phyloP scores from a whole-genome alignment of 2,329 filamentous ascomycete species.

The Camillea tinctor region DNA sequence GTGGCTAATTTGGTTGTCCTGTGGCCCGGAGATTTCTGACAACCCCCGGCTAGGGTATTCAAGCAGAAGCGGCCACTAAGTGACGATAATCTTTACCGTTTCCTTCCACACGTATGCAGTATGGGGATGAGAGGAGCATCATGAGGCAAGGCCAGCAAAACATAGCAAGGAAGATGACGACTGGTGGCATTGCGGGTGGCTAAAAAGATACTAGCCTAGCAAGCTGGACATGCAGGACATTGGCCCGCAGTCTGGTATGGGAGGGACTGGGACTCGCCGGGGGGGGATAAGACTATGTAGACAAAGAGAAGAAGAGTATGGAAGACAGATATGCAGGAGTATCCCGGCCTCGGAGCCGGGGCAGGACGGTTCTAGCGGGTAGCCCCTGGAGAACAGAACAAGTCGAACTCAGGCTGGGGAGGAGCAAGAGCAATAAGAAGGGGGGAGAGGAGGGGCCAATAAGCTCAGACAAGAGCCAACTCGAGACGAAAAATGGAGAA shows the following conservation, averaged over 20 bases:
- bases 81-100: slow-evolving; percentile 35
- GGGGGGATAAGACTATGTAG: slow-evolving; percentile 12
- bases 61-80: slow-evolving; percentile 27
- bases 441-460: slow-evolving; percentile 20
- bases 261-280: slow-evolving; percentile 18
- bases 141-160: slow-evolving; percentile 30
- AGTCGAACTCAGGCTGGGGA: slow-evolving; percentile 22
- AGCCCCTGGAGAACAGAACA: slow-evolving; percentile 14
- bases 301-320: slow-evolving; percentile 17
- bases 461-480: slow-evolving; percentile 19
- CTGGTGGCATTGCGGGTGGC: slow-evolving; percentile 29
- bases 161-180: slow-evolving; percentile 32
- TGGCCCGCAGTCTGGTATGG: slow-evolving; percentile 23
- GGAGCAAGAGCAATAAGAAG: slow-evolving; percentile 14
- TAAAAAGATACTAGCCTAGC: slow-evolving; percentile 24
- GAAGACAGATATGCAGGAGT: slow-evolving; percentile 21
- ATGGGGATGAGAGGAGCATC: slow-evolving; percentile 30
- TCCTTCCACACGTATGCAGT: slow-evolving; percentile 28
- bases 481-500: slow-evolving; percentile 29
- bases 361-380: slow-evolving; percentile 19
- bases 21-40: slow-evolving; percentile 31
- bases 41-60: slow-evolving; percentile 30
- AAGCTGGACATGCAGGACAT: slow-evolving; percentile 11
- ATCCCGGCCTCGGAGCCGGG: slow-evolving; percentile 23
- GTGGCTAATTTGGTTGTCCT: slow-evolving; percentile 34